A percentile compares a stretch with the other conserved stretches of the same genome.
Evolutionary conservation across 257 asterid species (phyloP).

Genomic region (Jasminum sambac): DNA sequence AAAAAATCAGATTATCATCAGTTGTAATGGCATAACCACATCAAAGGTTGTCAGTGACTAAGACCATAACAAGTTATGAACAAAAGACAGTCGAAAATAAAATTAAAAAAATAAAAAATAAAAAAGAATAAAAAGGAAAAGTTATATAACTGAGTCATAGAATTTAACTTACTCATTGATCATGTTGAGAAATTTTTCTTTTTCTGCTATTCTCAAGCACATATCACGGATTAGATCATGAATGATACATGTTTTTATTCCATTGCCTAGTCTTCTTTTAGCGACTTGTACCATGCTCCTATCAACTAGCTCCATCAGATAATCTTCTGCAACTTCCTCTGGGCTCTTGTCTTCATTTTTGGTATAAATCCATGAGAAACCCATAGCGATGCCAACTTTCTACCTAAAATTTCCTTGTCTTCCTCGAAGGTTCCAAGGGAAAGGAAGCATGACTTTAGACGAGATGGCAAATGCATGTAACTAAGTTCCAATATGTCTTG

Average conservation of each 20-base stretch:
- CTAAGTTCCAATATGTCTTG: too few species aligned
- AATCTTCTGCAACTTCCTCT: slow-evolving; percentile 12
- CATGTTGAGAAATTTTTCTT: neutral
- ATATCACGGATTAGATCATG: slow-evolving; percentile 16
- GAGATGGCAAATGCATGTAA: slow-evolving; percentile 14
- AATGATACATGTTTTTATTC: slow-evolving; percentile 16
- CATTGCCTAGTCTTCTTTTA: neutral
- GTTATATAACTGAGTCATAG: too few species aligned
- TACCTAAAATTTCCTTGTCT: neutral
- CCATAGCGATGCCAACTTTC: slow-evolving; percentile 7
- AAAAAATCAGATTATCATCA: too few species aligned
- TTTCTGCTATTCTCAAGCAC: neutral
- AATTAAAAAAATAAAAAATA: too few species aligned
- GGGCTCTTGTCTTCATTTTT: neutral
- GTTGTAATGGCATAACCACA: too few species aligned
- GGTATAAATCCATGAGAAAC: slow-evolving; percentile 12
- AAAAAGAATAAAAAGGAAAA: too few species aligned
- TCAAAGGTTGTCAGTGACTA: too few species aligned
- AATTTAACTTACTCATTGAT: neutral
- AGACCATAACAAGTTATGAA: too few species aligned
- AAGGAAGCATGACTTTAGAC: slow-evolving; percentile 21
- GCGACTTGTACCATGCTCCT: slow-evolving; percentile 16
- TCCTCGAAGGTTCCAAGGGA: slow-evolving; percentile 5
- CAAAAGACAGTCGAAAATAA: too few species aligned
- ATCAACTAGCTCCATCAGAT: slow-evolving; percentile 7